Evolutionary conservation across 306 rosid species (phyloP), one percentile per base, ranked within the genome.

Genomic region (Datisca glomerata): DNA sequence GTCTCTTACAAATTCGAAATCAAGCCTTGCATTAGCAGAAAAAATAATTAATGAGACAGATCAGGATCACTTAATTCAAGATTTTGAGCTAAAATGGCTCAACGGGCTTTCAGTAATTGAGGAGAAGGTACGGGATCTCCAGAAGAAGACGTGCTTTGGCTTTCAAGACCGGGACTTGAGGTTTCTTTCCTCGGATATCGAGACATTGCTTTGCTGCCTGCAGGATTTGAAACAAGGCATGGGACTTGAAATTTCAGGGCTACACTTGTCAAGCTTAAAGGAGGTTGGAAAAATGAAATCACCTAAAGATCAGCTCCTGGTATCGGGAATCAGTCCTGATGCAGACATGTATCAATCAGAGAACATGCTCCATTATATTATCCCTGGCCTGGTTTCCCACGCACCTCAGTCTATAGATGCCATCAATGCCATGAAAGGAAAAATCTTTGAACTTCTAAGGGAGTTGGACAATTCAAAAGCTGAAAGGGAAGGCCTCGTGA

Each of bases 401-500:
- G 92, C 78, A 45, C 64, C 66, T 65, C 81, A 71, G 46, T 61
- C 95, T 16, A 33, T 66, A 63, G 98, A 89, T 76, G 72, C 81
- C 41, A 29, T 70, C 39, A 55, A 63, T 68, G 87, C 71, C 35
- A 55, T 75, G 79, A 91, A 80, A 64, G 86, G 58, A 18, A 76
- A 79, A 24, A 4, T 74, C 36, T 61, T 80, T 68, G 93, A 79
- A 73, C 92, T 84, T 64, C 55, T 78, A 55, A 78, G 79, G 59
- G 92, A 84, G 72, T 51, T 85, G 48, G 86, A 84, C 22, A 92
- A 75, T 46, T 73, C 84, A 54, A 91, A 85, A 80, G 77, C 71
- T 3, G 95, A 91, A 58, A 72, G 74, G 40, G 94, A 66, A 57
- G 57, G 76, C 74, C 94, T 91, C 52, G 75, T 67, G 18, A 72